Evolutionary conservation across 208 protist species (phyloP).

Genomic region (Lotmaria passim): DNA sequence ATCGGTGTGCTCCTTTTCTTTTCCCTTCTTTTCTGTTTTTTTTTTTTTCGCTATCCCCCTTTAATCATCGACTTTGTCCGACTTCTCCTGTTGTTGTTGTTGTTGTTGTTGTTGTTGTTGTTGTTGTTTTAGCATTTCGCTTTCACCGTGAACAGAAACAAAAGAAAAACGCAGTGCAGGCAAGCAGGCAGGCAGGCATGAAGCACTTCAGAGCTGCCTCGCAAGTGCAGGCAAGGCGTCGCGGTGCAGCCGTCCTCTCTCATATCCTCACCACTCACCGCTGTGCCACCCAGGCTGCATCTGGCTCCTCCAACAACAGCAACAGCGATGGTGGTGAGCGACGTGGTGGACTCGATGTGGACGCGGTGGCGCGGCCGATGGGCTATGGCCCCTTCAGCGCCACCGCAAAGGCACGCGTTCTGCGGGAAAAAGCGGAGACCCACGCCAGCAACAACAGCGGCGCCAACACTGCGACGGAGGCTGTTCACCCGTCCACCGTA

Average conservation of each 20-base stretch:
- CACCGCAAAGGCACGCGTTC: conserved; percentile 40
- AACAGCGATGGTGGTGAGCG: not conserved
- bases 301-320: not conserved
- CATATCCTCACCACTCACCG: conserved; percentile 6
- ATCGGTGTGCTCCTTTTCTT: not conserved
- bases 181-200: no score
- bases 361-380: conserved; percentile 19
- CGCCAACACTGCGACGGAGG: not conserved
- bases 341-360: not conserved
- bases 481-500: conserved; percentile 28
- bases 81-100: not conserved
- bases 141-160: no score
- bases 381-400: conserved; percentile 71
- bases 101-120: no score
- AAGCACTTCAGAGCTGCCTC: not conserved
- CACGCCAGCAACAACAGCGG: not conserved
- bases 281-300: no score
- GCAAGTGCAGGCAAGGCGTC: not conserved
- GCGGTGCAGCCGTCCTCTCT: not conserved
- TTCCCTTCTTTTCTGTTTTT: no score
- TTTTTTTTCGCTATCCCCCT: no score
- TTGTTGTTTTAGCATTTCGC: no score
- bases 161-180: no score
- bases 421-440: conserved; percentile 13
- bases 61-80: not conserved